Evolutionary conservation across 2,329 filamentous ascomycete species (phyloP).

Genomic region (Endothia cerciana): DNA sequence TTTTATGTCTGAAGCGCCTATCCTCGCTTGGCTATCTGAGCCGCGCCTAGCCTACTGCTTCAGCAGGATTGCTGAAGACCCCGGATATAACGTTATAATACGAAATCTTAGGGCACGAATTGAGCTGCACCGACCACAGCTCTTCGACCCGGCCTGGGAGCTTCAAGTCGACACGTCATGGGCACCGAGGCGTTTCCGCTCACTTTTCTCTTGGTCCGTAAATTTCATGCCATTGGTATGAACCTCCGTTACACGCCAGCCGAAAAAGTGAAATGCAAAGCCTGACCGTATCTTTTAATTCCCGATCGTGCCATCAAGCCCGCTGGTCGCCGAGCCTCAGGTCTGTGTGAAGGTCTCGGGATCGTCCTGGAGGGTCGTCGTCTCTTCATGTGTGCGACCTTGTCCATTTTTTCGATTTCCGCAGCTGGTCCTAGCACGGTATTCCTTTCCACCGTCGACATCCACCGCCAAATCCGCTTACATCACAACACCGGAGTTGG

Average conservation of each 20-base stretch:
- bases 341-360: slow-evolving; percentile 28
- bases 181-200: not conserved
- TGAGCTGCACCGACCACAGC: not conserved
- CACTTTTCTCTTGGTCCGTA: slow-evolving; percentile 24
- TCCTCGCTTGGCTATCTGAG: not conserved
- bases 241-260: slow-evolving; percentile 41
- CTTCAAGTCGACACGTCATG: no score
- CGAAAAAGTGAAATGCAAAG: slow-evolving; percentile 36
- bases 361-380: slow-evolving; percentile 21
- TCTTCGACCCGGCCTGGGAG: not conserved
- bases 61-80: not conserved
- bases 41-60: not conserved
- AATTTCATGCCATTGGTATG: slow-evolving; percentile 42
- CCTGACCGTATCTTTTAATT: slow-evolving; percentile 26
- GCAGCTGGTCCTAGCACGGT: slow-evolving; percentile 27
- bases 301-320: slow-evolving; percentile 33
- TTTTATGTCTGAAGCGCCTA: no score
- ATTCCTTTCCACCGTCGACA: slow-evolving; percentile 21
- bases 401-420: slow-evolving; percentile 31
- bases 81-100: not conserved
- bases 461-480: slow-evolving; percentile 59
- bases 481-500: slow-evolving; percentile 99
- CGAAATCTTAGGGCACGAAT: no score
- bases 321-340: slow-evolving; percentile 38
- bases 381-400: slow-evolving; percentile 27